phyloP scores from a whole-genome alignment of 768 basidiomycete genomes.

The Gloeopeniophorella convolvens region DNA sequence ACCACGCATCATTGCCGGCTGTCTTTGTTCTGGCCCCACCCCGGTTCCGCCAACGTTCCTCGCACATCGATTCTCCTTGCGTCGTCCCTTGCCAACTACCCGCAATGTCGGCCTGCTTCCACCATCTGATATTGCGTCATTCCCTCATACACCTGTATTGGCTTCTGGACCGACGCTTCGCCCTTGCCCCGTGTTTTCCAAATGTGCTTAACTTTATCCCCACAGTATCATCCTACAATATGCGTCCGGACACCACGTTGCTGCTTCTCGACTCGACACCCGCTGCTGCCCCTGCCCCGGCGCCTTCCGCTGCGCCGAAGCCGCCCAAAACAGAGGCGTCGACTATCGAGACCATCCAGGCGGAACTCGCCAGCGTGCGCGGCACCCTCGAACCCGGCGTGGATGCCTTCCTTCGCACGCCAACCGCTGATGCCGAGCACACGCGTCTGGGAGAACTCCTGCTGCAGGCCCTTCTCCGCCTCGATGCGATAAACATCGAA shows the following conservation, averaged over 20 bases:
- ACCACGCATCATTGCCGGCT: constrained; percentile 1
- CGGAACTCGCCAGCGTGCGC: constrained; percentile 48
- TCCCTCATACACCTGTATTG: neutral
- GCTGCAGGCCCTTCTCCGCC: constrained; percentile 76
- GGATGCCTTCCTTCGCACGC: constrained; percentile 39
- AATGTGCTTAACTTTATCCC: constrained; percentile 14
- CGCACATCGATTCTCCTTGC: neutral
- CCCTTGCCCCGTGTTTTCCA: constrained; percentile 19
- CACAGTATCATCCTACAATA: constrained; percentile 67
- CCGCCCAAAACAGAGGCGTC: constrained; percentile 41
- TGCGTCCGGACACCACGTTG: constrained; percentile 63
- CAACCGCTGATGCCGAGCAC: constrained; percentile 33
- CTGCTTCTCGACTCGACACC: constrained; percentile 44
- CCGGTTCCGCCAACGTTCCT: constrained; percentile 15
- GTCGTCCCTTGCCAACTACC: neutral
- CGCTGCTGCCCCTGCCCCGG: constrained; percentile 24
- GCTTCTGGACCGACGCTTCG: neutral
- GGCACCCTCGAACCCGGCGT: constrained; percentile 49
- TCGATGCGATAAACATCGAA: constrained; percentile 77
- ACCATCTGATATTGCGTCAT: constrained; percentile 16
- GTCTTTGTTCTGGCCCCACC: constrained; percentile 8
- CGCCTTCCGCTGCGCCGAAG: constrained; percentile 24
- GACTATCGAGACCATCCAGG: constrained; percentile 46
- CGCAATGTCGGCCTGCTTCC: neutral
- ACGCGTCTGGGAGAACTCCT: constrained; percentile 71